Conservation (phyloP, 2,329 filamentous ascomycete genomes). For the Aspergillus novofumigatus region DNA sequence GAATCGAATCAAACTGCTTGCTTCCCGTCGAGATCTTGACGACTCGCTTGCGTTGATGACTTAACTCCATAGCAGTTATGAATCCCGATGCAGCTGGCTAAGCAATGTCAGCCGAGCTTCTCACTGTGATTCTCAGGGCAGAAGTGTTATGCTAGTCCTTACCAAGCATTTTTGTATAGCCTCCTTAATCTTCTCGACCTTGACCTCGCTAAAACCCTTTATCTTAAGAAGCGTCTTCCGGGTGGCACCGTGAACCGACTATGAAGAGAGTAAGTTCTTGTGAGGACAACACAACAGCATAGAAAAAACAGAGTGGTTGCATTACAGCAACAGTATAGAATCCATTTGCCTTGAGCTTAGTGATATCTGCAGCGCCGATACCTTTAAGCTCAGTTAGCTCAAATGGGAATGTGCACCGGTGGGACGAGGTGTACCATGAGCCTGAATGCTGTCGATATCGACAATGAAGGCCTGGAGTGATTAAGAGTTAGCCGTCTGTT, state of each 20-base stretch:
- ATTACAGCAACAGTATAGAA: conserved; percentile 61
- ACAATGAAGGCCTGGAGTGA: conserved; percentile 53
- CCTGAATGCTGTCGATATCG: conserved; percentile 63
- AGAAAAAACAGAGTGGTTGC: not conserved
- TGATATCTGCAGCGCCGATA: conserved; percentile 62
- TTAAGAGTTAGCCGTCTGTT: not conserved
- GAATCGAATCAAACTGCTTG: conserved; percentile 62
- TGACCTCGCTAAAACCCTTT: conserved; percentile 66
- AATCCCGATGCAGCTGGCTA: conserved; percentile 59
- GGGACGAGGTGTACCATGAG: conserved; percentile 48
- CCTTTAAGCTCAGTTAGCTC: conserved; percentile 35
- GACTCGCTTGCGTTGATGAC: conserved; percentile 59
- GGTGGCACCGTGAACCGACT: conserved; percentile 59
- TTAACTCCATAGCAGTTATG: conserved; percentile 62
- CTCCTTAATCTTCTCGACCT: conserved; percentile 68
- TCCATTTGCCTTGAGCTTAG: conserved; percentile 59
- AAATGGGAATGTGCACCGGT: not conserved
- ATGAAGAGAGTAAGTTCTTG: conserved; percentile 1
- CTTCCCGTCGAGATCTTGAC: conserved; percentile 66
- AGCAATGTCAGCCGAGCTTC: not conserved
- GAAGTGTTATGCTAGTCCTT: conserved; percentile 8
- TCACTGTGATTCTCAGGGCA: no score
- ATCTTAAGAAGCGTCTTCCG: conserved; percentile 60
- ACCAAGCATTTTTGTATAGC: conserved; percentile 60
- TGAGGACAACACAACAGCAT: not conserved